Conservation (phyloP, 2,329 filamentous ascomycete genomes). For the Fusarium albidum region DNA sequence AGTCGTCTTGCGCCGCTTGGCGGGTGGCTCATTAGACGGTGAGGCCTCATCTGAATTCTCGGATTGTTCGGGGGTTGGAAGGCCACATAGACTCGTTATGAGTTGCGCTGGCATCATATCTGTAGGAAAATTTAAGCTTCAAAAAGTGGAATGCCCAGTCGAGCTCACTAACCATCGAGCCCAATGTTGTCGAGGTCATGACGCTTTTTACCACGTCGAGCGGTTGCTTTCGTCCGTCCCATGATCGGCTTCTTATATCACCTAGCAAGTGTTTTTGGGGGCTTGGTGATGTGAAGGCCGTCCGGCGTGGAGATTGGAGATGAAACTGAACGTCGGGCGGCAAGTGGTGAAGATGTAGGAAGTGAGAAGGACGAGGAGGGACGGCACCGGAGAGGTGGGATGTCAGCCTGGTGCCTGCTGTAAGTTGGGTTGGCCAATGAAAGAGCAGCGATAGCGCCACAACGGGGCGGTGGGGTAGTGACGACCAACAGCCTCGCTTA, state of each 20-base stretch:
- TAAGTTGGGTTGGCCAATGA: constrained; percentile 24
- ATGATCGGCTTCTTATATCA: constrained; percentile 14
- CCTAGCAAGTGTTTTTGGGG: background rate
- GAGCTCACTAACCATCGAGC: constrained; percentile 37
- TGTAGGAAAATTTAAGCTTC: constrained; percentile 13
- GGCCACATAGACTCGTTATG: constrained; percentile 30
- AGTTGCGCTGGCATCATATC: constrained; percentile 39
- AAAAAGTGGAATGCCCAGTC: background rate
- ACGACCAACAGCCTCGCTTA: constrained; percentile 44
- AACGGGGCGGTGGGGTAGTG: background rate
- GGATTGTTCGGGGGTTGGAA: constrained; percentile 28
- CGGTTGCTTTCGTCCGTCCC: constrained; percentile 13
- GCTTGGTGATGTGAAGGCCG: background rate
- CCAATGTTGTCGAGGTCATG: constrained; percentile 28
- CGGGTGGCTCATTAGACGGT: constrained; percentile 28
- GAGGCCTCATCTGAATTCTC: constrained; percentile 13
- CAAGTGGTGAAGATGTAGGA: constrained; percentile 20
- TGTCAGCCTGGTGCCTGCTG: constrained; percentile 36
- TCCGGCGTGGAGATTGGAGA: background rate
- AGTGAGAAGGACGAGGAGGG: constrained; percentile 27
- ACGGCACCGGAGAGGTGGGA: constrained; percentile 18
- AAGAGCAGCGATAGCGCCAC: constrained; percentile 22
- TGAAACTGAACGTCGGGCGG: constrained; percentile 7
- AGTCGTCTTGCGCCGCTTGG: constrained; percentile 45
- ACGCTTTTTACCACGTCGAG: background rate